Conservation (phyloP, 2,329 filamentous ascomycete species). For the Aspergillus chevalieri region DNA sequence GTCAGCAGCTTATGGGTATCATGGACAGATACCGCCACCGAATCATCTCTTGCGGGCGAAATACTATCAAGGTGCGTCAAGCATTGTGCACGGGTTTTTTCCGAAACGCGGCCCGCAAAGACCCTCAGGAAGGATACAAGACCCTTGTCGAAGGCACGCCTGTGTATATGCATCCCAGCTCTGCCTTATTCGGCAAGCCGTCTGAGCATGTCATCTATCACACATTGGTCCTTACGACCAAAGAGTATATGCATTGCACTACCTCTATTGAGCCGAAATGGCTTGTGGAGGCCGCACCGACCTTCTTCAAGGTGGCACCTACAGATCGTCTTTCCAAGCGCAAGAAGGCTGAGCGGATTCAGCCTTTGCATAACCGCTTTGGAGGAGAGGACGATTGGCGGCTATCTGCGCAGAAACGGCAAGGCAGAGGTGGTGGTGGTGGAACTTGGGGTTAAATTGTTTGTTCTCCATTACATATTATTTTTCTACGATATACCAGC, state of each 20-base stretch:
- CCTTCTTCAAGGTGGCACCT: conserved; percentile 95
- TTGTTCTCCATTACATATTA: conserved; percentile 6
- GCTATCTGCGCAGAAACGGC: conserved; percentile 76
- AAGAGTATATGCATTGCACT: conserved; percentile 97
- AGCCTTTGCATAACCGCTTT: conserved; percentile 91
- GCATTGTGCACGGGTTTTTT: conserved; percentile 93
- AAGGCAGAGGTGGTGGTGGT: conserved; percentile 77
- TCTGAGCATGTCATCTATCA: conserved; percentile 96
- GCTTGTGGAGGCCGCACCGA: conserved; percentile 94
- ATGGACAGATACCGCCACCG: conserved; percentile 85
- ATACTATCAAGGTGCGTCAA: conserved; percentile 80
- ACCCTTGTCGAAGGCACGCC: conserved; percentile 92
- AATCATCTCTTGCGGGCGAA: conserved; percentile 75
- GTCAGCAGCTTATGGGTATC: conserved; percentile 85
- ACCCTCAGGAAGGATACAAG: conserved; percentile 95
- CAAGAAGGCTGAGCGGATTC: conserved; percentile 89
- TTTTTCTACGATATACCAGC: not conserved
- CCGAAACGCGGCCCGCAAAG: conserved; percentile 88
- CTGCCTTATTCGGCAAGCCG: conserved; percentile 88
- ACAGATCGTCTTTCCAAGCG: conserved; percentile 82
- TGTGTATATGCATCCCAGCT: conserved; percentile 88
- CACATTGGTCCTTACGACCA: conserved; percentile 49
- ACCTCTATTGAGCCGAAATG: conserved; percentile 90
- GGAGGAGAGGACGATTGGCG: conserved; percentile 93
- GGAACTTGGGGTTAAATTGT: conserved; percentile 71